Conservation (phyloP, 306 rosid species). For the Prunus dulcis region DNA sequence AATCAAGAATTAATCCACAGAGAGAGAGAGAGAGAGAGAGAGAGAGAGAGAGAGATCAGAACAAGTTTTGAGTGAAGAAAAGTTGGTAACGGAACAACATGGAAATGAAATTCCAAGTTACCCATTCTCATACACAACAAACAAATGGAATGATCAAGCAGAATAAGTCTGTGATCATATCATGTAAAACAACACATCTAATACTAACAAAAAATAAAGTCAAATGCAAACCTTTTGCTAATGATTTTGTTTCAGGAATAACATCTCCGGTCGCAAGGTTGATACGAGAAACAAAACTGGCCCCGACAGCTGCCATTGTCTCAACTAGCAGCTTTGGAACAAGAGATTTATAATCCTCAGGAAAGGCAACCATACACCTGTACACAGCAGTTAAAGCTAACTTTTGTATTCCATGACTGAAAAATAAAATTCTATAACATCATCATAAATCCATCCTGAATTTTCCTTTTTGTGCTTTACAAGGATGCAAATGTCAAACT, state of each 20-base stretch:
- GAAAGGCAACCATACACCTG: slow-evolving; percentile 94
- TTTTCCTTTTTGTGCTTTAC: slow-evolving; percentile 2
- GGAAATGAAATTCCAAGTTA: not conserved
- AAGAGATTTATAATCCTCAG: slow-evolving; percentile 76
- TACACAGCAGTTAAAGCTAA: slow-evolving; percentile 30
- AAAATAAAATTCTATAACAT: slow-evolving; percentile 10
- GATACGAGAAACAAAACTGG: slow-evolving; percentile 82
- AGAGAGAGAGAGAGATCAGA: not conserved
- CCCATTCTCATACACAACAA: not conserved
- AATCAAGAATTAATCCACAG: slow-evolving; percentile 14
- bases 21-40: not conserved
- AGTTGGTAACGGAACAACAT: not conserved
- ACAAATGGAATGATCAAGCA: not conserved
- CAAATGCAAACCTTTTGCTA: slow-evolving; percentile 70
- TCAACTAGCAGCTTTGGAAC: slow-evolving; percentile 86
- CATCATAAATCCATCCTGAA: slow-evolving; percentile 18
- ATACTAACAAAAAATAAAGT: slow-evolving; percentile 5
- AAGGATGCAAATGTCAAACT: not conserved
- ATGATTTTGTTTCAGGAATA: slow-evolving; percentile 93
- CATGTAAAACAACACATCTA: not conserved
- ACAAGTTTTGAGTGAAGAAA: not conserved
- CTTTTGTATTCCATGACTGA: not conserved
- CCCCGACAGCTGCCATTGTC: slow-evolving; percentile 72
- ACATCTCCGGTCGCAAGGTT: slow-evolving; percentile 78
- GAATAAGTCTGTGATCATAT: not conserved